Percentiles rank a stretch among this genome's conserved stretches.
These are phyloP conservation scores for Typha latifolia DNA, from an alignment of 176 grass and related monocot species.

Conservation along the genomic window DNA sequence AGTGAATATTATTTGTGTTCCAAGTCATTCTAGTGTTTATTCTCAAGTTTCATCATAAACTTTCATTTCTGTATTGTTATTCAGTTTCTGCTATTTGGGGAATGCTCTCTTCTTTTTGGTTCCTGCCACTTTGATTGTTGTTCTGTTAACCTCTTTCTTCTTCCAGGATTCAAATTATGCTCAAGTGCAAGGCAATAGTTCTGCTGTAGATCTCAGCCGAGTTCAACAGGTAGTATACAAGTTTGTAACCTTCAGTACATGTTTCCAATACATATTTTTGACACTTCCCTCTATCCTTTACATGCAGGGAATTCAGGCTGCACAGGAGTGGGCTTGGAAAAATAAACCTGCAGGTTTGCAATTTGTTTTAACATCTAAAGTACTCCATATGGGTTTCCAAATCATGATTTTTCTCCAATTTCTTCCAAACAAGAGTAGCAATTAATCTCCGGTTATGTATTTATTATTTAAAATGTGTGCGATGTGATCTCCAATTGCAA, in stretches of 20 bases:
- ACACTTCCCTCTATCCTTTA: slow-evolving; percentile 8
- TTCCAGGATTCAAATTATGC: slow-evolving; percentile 69
- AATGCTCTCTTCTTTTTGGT: not conserved
- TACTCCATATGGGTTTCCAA: not conserved
- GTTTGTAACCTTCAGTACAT: slow-evolving; percentile 13
- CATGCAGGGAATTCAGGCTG: slow-evolving; percentile 56
- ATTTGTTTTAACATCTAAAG: not conserved
- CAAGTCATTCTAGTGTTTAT: too few relatives aligned
- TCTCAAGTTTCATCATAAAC: too few relatives aligned
- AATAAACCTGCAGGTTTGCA: slow-evolving; percentile 50
- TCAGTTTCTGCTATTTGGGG: not conserved
- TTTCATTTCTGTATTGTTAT: too few relatives aligned
- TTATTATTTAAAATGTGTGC: too few relatives aligned
- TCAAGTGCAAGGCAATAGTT: slow-evolving; percentile 49
- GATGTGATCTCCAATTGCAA: too few relatives aligned
- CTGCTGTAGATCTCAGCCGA: slow-evolving; percentile 52
- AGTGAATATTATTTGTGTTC: too few relatives aligned
- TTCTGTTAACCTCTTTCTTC: slow-evolving; percentile 11
- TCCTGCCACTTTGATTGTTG: not conserved
- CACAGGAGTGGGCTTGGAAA: slow-evolving; percentile 79
- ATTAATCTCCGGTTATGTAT: not conserved
- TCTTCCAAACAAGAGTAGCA: not conserved
- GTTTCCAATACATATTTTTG: slow-evolving; percentile 9
- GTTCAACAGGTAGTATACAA: slow-evolving; percentile 57
- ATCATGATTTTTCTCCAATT: not conserved